Evolutionary conservation across 169 alveolate genomes (phyloP).

Genomic region (Theileria equi): DNA sequence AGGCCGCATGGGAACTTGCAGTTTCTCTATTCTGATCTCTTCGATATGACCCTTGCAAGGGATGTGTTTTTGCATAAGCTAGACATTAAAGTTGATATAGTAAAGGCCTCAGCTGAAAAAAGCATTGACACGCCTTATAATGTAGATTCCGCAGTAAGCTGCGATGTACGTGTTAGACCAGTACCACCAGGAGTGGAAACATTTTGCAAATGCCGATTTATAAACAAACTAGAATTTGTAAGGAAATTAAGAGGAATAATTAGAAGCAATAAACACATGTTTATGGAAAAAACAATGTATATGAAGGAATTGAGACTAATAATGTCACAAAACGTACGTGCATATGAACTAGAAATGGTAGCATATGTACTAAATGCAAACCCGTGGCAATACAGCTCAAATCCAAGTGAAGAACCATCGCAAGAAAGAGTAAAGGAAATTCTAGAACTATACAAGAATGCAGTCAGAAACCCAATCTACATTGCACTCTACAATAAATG

Average conservation of each 20-base stretch:
- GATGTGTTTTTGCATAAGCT: conserved; percentile 39
- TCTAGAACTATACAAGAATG: conserved; percentile 35
- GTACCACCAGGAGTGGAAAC: conserved; percentile 55
- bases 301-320: conserved; percentile 55
- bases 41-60: conserved; percentile 42
- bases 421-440: conserved; percentile 22
- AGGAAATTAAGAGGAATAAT: conserved; percentile 39
- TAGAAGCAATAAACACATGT: conserved; percentile 4
- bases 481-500: conserved; percentile 28
- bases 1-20: conserved; percentile 39
- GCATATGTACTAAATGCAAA: conserved; percentile 46
- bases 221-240: conserved; percentile 44
- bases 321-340: conserved; percentile 48
- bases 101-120: not conserved
- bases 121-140: not conserved
- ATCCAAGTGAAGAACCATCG: conserved; percentile 43
- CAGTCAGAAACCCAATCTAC: conserved; percentile 39
- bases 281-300: conserved; percentile 23
- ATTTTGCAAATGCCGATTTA: conserved; percentile 49
- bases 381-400: conserved; percentile 49
- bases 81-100: conserved; percentile 6
- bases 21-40: conserved; percentile 51
- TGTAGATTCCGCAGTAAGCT: not conserved
- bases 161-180: conserved; percentile 23
- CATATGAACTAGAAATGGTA: conserved; percentile 56